These are phyloP conservation scores for Ophiostoma sp. DNA, from an alignment of 2,329 filamentous ascomycete genomes.

Conservation along the genomic window DNA sequence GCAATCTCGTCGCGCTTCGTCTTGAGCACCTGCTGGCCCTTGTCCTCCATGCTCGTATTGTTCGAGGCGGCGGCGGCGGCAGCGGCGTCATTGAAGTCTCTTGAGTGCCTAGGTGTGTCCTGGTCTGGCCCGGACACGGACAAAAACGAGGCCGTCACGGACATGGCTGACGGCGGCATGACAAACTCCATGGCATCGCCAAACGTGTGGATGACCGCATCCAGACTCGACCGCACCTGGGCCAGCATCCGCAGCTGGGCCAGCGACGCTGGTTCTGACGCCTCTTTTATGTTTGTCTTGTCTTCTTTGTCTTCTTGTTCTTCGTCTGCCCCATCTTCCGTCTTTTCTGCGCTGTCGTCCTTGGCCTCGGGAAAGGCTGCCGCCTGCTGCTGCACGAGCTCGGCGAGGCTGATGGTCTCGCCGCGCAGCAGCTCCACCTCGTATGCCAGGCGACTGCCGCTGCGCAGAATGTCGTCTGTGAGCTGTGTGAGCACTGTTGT, in stretches of 20 bases:
- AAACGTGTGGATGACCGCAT: constrained; percentile 84
- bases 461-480: constrained; percentile 90
- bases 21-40: constrained; percentile 74
- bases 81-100: no score
- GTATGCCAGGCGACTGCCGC: constrained; percentile 82
- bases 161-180: constrained; percentile 80
- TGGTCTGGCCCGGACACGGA: constrained; percentile 83
- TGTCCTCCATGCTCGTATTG: constrained; percentile 60
- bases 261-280: constrained; percentile 61
- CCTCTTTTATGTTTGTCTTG: neutral
- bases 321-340: neutral
- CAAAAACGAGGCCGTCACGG: constrained; percentile 77
- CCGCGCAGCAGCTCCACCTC: constrained; percentile 91
- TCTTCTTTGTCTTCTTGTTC: neutral
- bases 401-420: constrained; percentile 74
- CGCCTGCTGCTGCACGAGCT: constrained; percentile 52
- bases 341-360: neutral
- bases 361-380: constrained; percentile 60
- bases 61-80: no score
- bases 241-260: constrained; percentile 75
- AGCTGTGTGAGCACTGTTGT: constrained; percentile 78
- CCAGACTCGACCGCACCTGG: constrained; percentile 75
- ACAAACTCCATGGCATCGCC: constrained; percentile 95
- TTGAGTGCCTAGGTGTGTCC: constrained; percentile 36
- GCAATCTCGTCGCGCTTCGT: constrained; percentile 66